Evolutionary conservation across 768 basidiomycete species (phyloP), one percentile per base, ranked within the genome.

Genomic region (Collybiopsis confluens): DNA sequence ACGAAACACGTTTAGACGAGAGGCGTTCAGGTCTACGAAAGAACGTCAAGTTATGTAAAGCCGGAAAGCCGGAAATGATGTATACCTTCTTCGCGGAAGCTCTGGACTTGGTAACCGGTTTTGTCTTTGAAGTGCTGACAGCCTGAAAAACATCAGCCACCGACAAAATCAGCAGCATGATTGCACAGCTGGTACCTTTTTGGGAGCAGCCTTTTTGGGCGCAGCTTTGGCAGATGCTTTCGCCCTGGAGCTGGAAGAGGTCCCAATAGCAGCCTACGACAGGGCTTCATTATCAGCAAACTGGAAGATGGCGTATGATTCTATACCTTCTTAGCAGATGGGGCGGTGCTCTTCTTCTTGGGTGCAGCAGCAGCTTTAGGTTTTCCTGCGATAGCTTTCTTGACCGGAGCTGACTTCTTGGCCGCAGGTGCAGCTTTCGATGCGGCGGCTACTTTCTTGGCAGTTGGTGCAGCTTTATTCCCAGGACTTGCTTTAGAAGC

Each of bases 221-320:
- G 61, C 27, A 30, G 61, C 36, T 33, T 64, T 67, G 30, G 55
- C 54, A 20, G 70, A 62, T 65, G 66, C 64, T 74, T 73, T 26
- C 64, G 59, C 6, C 48, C 63, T 67, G 59, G 55, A 64, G 28
- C 75, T 62, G 4, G 47, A 37, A 26, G 18, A 20, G 21, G 73
- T 72, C 4, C 77, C 75, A 48, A 71, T 72, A 10, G 70, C 68
- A 58, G 69, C 67, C 78, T 78, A 37, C 11, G 10, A 33, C 38
- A 37, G 20, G 30, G 30, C 5, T 33, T n/a, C n/a, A n/a, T n/a
- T n/a, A n/a, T n/a, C n/a, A n/a, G n/a, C n/a, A n/a, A n/a, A n/a
- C n/a, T n/a, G n/a, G n/a, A n/a, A n/a, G n/a, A n/a, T n/a, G n/a
- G n/a, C n/a, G 23, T 4, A 42, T 11, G 21, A 27, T 33, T 35